Percentiles rank a stretch among this genome's conserved stretches.
Conservation (phyloP, 2,329 filamentous ascomycete species). For the Passalora sequoiae region DNA sequence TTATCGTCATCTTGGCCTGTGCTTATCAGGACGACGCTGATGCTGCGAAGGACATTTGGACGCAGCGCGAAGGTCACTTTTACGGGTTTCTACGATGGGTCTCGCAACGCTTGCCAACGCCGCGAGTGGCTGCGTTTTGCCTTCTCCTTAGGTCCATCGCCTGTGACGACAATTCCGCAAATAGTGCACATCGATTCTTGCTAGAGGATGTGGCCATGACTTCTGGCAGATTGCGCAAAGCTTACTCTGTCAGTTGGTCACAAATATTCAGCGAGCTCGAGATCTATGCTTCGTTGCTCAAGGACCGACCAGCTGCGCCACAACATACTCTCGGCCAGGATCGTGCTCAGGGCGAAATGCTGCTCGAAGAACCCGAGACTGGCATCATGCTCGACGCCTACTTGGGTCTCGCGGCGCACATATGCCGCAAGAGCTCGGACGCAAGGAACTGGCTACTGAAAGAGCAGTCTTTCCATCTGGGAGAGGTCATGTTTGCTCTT, state of each 20-base stretch:
- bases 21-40: conserved; percentile 82
- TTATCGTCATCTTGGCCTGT: conserved; percentile 87
- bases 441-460: conserved; percentile 71
- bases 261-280: conserved; percentile 89
- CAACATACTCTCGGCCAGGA: conserved; percentile 51
- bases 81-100: conserved; percentile 96
- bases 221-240: conserved; percentile 66
- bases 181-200: conserved; percentile 80
- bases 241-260: conserved; percentile 81
- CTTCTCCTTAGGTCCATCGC: conserved; percentile 91
- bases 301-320: conserved; percentile 60
- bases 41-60: conserved; percentile 84
- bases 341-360: conserved; percentile 15
- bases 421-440: conserved; percentile 66
- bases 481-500: conserved; percentile 70
- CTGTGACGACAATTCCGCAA: conserved; percentile 73
- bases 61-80: conserved; percentile 83
- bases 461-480: conserved; percentile 60
- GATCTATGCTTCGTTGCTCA: conserved; percentile 74
- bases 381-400: conserved; percentile 97
- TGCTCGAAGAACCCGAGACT: conserved; percentile 79
- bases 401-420: conserved; percentile 76
- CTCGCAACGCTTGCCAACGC: conserved; percentile 89
- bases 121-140: conserved; percentile 92
- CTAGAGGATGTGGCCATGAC: conserved; percentile 67